Percentiles rank a stretch among this genome's conserved stretches.
phyloP scores from a whole-genome alignment of 495 filamentous ascomycete species.

The Pseudevernia furfuracea region DNA sequence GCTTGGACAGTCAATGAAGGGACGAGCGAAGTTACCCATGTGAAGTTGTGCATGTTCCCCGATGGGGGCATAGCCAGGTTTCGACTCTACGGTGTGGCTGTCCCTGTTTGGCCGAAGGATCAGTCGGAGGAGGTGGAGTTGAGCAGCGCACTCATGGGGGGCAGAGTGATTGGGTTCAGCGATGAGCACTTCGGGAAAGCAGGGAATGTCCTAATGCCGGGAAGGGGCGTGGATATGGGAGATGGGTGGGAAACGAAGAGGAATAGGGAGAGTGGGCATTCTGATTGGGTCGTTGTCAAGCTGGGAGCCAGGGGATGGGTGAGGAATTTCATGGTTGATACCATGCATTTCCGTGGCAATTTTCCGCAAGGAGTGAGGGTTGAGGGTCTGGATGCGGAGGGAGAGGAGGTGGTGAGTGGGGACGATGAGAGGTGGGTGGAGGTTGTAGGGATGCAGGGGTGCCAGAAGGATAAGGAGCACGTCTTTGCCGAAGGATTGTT shows the following conservation, averaged over 20 bases:
- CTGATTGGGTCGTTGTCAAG: constrained; percentile 78
- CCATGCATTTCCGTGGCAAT: constrained; percentile 84
- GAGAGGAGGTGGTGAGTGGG: constrained; percentile 45
- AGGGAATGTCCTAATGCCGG: constrained; percentile 76
- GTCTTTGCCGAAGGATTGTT: constrained; percentile 47
- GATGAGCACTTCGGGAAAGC: constrained; percentile 83
- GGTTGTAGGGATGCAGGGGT: constrained; percentile 58
- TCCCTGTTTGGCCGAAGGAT: constrained; percentile 61
- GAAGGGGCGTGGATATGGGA: constrained; percentile 83
- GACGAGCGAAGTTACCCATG: constrained; percentile 65
- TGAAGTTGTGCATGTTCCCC: constrained; percentile 81
- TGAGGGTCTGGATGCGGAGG: constrained; percentile 51
- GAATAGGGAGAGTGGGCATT: constrained; percentile 64
- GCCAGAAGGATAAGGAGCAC: constrained; percentile 77
- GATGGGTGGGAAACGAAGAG: constrained; percentile 93
- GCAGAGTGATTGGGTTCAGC: constrained; percentile 63
- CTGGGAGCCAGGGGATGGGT: constrained; percentile 67
- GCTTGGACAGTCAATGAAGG: constrained; percentile 61
- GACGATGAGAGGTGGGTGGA: constrained; percentile 64
- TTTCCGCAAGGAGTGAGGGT: constrained; percentile 69
- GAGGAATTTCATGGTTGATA: constrained; percentile 71
- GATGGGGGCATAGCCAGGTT: constrained; percentile 91
- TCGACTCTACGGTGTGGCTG: constrained; percentile 68
- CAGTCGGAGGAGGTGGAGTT: constrained; percentile 65
- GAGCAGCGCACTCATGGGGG: constrained; percentile 74